These are phyloP conservation scores for Penicillium tannophilum DNA, from an alignment of 495 filamentous ascomycete species.

Conservation along the genomic window DNA sequence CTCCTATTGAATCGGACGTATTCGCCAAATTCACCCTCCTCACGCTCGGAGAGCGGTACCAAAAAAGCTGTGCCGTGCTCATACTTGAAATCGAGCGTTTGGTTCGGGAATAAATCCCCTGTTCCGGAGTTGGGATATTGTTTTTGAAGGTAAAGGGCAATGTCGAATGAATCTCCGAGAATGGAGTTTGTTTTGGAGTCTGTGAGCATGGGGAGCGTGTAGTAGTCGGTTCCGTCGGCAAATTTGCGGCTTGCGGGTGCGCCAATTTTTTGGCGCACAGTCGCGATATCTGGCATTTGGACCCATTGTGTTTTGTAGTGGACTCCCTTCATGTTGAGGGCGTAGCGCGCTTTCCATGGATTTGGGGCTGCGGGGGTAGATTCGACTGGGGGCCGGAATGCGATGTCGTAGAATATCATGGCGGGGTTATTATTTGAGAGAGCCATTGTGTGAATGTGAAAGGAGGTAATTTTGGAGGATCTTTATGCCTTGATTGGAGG, in stretches of 20 bases:
- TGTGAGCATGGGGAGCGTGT: constrained; percentile 59
- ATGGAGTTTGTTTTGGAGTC: constrained; percentile 43
- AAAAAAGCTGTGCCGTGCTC: constrained; percentile 9
- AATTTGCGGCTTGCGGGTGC: constrained; percentile 53
- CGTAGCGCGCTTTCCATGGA: constrained; percentile 61
- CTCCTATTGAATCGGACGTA: constrained; percentile 48
- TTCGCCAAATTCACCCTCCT: constrained; percentile 17
- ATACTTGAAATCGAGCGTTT: constrained; percentile 32
- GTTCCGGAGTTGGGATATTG: constrained; percentile 49
- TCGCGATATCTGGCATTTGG: constrained; percentile 48
- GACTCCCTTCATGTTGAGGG: constrained; percentile 65
- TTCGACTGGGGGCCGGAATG: constrained; percentile 38
- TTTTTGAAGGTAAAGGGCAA: constrained; percentile 58
- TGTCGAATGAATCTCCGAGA: constrained; percentile 66
- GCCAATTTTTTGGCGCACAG: constrained; percentile 45
- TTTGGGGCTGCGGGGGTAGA: constrained; percentile 47
- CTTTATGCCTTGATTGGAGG: background rate
- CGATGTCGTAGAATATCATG: constrained; percentile 62
- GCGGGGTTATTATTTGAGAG: background rate
- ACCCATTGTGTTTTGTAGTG: constrained; percentile 58
- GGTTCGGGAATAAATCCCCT: constrained; percentile 43
- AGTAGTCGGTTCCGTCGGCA: constrained; percentile 58
- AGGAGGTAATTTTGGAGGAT: background rate
- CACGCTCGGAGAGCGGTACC: constrained; percentile 32
- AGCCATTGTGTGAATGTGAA: constrained; percentile 1